Evolutionary conservation across 1,284 basidiomycete species (phyloP).

Genomic region (Ceratobasidium sp.): DNA sequence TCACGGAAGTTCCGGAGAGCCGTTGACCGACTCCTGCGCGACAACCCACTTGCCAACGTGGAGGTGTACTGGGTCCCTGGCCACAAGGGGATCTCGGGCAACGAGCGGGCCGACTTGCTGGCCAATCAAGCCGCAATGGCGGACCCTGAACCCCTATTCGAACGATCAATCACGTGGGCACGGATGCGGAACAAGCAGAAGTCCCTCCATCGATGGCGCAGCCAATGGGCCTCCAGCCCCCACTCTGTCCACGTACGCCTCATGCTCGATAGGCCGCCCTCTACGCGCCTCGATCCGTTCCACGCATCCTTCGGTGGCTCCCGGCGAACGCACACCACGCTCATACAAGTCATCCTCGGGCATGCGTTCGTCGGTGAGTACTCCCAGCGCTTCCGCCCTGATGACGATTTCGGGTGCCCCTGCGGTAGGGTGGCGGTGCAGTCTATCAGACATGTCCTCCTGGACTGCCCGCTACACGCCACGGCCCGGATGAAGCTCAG

Average conservation of each 20-base stretch:
- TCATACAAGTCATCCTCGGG: background rate
- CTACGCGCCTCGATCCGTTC: too few species aligned
- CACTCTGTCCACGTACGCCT: background rate
- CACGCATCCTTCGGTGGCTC: background rate
- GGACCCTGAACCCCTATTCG: background rate
- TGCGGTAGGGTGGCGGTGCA: background rate
- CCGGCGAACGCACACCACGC: background rate
- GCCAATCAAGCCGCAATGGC: slow-evolving; percentile 41
- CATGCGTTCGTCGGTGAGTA: slow-evolving; percentile 4
- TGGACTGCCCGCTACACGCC: background rate
- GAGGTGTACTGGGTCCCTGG: background rate
- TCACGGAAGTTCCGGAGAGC: too few species aligned
- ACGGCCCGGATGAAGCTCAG: too few species aligned
- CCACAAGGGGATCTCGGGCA: slow-evolving; percentile 3
- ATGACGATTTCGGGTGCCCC: background rate
- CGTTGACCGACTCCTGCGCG: too few species aligned
- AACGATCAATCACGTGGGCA: slow-evolving; percentile 11
- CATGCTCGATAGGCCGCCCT: background rate
- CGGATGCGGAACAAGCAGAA: background rate
- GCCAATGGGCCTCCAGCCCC: background rate
- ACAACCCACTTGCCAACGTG: too few species aligned
- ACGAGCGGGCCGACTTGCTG: background rate
- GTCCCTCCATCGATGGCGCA: background rate
- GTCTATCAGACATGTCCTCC: background rate
- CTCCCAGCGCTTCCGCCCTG: background rate